phyloP scores from a whole-genome alignment of 2,329 filamentous ascomycete species.

The Monosporascus sp. region DNA sequence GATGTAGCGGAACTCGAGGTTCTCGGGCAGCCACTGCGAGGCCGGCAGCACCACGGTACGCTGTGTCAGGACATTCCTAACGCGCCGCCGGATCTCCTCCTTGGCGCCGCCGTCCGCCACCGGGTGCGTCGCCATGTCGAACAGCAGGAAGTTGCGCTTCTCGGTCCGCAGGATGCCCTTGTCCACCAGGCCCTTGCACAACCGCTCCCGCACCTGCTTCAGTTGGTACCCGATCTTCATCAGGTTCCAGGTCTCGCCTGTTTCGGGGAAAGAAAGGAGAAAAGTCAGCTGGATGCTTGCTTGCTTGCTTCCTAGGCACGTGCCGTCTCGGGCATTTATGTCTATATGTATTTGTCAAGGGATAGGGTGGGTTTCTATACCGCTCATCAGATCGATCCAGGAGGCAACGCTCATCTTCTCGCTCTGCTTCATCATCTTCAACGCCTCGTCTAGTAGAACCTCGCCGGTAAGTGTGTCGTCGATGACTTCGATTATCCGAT shows the following conservation, averaged over 20 bases:
- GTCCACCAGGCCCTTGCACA: conserved; percentile 95
- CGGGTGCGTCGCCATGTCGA: conserved; percentile 99
- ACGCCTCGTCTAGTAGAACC: conserved; percentile 90
- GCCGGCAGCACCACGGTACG: conserved; percentile 85
- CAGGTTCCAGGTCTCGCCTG: conserved; percentile 98
- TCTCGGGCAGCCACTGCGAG: conserved; percentile 87
- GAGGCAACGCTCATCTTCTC: conserved; percentile 99
- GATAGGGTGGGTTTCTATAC: conserved; percentile 43
- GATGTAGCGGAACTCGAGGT: conserved; percentile 87
- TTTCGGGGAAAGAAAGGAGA: not conserved
- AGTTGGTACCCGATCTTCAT: conserved; percentile 99
- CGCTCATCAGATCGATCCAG: conserved; percentile 99
- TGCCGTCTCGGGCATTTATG: not conserved
- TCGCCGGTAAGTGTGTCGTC: conserved; percentile 96
- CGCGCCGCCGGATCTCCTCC: conserved; percentile 90
- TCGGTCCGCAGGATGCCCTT: conserved; percentile 98
- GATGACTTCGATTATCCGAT: conserved; percentile 92
- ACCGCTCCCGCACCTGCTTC: conserved; percentile 95
- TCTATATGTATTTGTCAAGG: not conserved
- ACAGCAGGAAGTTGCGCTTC: conserved; percentile 98
- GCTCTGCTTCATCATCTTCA: conserved; percentile 99
- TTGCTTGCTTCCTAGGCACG: not conserved
- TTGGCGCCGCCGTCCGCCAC: conserved; percentile 95
- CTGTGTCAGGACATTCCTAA: conserved; percentile 87
- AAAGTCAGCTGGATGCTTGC: conserved; percentile 7